A percentile compares a stretch with the other conserved stretches of the same genome.
Evolutionary conservation across 139 green algal species (phyloP).

Genomic region (Volvox reticuliferus): DNA sequence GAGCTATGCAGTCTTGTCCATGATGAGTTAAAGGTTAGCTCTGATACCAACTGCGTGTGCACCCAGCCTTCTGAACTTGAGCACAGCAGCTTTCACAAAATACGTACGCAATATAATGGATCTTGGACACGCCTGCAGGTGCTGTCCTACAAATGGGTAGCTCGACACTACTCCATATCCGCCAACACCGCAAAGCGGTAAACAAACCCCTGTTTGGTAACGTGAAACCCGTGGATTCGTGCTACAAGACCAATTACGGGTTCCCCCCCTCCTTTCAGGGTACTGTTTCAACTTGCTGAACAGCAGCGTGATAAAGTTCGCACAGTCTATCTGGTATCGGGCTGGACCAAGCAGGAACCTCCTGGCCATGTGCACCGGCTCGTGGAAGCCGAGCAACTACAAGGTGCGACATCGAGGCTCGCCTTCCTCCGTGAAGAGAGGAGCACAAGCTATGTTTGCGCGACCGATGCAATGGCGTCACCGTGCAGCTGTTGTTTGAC

Average conservation of each 20-base stretch:
- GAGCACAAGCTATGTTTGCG: too few species aligned
- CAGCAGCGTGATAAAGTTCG: conserved; percentile 42
- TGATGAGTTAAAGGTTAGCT: conserved; percentile 30
- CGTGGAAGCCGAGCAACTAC: conserved; percentile 19
- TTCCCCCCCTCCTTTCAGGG: background rate
- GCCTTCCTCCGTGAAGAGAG: too few species aligned
- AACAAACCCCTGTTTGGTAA: background rate
- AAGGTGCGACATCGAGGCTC: background rate
- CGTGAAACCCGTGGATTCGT: too few species aligned
- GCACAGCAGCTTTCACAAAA: too few species aligned
- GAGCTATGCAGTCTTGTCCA: conserved; percentile 23
- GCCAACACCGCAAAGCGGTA: conserved; percentile 41
- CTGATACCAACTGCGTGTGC: background rate
- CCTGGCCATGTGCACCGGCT: conserved; percentile 29
- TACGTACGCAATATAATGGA: too few species aligned
- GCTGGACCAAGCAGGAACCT: conserved; percentile 24
- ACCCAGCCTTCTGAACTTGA: background rate
- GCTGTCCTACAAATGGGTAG: conserved; percentile 45
- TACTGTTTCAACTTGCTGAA: conserved; percentile 44
- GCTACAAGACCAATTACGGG: too few species aligned
- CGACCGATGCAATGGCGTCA: too few species aligned
- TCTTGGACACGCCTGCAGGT: conserved; percentile 6
- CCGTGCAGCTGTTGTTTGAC: too few species aligned
- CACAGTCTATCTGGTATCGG: conserved; percentile 37
- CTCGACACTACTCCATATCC: conserved; percentile 39